phyloP scores from a whole-genome alignment of 768 basidiomycete genomes.

The Phlegmacium glaucopus region DNA sequence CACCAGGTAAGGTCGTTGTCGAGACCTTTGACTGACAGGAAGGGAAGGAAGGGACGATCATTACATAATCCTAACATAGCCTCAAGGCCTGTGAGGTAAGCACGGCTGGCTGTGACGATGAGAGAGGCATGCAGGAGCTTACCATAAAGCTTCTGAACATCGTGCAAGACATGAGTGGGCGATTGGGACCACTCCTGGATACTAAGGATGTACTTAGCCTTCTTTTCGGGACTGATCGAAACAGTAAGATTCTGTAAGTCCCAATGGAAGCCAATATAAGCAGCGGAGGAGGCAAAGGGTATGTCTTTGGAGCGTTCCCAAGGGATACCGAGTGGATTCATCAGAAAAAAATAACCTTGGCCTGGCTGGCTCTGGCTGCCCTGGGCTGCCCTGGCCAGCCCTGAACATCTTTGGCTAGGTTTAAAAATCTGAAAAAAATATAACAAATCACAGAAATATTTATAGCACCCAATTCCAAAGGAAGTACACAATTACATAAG shows the following conservation, averaged over 20 bases:
- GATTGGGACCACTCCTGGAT: slow-evolving; percentile 16
- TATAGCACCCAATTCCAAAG: no score
- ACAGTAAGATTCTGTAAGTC: neutral
- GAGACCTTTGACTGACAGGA: slow-evolving; percentile 23
- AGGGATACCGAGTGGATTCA: slow-evolving; percentile 21
- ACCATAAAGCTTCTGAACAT: slow-evolving; percentile 32
- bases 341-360: no score
- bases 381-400: no score
- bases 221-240: neutral
- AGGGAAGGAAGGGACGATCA: slow-evolving; percentile 20
- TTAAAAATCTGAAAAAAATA: no score
- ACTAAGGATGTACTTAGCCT: slow-evolving; percentile 11
- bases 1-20: slow-evolving; percentile 19
- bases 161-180: slow-evolving; percentile 20
- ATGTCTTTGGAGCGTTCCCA: slow-evolving; percentile 17
- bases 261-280: neutral
- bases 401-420: no score
- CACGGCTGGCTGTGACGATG: slow-evolving; percentile 21
- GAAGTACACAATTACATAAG: no score
- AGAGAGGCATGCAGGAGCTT: slow-evolving; percentile 30
- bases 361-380: no score
- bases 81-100: slow-evolving; percentile 35
- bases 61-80: neutral
- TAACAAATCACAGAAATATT: no score
- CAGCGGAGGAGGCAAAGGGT: slow-evolving; percentile 7